A percentile compares a stretch with the other conserved stretches of the same genome.
Conservation (phyloP, 305 asterid genomes). For the Rubia tinctorum region DNA sequence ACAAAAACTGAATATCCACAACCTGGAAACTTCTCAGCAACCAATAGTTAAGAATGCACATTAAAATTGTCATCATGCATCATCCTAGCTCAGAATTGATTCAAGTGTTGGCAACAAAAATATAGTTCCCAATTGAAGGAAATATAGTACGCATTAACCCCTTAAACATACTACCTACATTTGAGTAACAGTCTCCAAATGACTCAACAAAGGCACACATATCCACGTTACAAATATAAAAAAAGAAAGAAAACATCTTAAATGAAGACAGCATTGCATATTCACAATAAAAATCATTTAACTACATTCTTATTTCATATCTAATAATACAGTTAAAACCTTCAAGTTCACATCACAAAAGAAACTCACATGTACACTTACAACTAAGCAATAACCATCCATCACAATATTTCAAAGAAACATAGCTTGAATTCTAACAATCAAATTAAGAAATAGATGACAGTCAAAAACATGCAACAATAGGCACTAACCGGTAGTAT, state of each 20-base stretch:
- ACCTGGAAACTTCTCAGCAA: no score
- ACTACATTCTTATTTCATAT: no score
- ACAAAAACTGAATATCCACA: neutral
- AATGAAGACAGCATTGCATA: no score
- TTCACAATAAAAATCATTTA: neutral
- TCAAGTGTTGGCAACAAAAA: neutral
- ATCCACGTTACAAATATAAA: no score
- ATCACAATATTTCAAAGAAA: neutral
- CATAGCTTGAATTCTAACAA: neutral
- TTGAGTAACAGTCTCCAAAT: neutral
- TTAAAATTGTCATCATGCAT: neutral
- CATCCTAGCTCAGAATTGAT: no score
- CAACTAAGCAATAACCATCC: neutral
- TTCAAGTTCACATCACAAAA: neutral
- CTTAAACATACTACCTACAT: no score
- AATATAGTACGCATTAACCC: no score
- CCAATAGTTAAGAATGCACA: neutral
- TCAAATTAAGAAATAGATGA: no score
- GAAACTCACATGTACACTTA: neutral
- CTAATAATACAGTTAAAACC: neutral
- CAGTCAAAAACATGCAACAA: no score
- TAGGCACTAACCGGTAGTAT: no score
- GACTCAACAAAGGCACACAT: neutral
- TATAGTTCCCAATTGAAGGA: no score
- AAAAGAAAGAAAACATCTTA: no score